Evolutionary conservation across 768 basidiomycete species (phyloP).

Genomic region (Tulasnella calospora): DNA sequence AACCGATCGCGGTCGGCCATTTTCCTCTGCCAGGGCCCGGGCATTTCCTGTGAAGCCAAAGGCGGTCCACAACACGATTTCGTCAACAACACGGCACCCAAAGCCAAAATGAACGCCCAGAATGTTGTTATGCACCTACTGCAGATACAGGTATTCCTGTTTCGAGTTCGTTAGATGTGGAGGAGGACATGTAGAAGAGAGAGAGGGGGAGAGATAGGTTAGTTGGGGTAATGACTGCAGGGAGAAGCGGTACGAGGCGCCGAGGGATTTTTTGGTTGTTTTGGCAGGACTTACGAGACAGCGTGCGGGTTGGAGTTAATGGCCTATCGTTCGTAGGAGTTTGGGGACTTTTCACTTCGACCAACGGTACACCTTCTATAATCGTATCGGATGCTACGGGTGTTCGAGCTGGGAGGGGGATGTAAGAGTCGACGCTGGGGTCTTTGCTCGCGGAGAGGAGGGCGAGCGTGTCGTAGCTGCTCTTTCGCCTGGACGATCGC

Average conservation of each 20-base stretch:
- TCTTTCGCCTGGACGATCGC: conserved; percentile 11
- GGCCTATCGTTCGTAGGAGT: conserved; percentile 44
- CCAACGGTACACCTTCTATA: conserved; percentile 68
- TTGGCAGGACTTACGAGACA: conserved; percentile 60
- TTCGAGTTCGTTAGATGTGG: neutral
- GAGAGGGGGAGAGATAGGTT: conserved; percentile 14
- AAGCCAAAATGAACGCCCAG: neutral
- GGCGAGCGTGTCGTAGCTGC: conserved; percentile 18
- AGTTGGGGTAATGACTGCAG: neutral
- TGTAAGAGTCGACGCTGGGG: conserved; percentile 1
- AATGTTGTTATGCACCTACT: conserved; percentile 56
- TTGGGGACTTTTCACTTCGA: conserved; percentile 37
- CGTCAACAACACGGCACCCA: conserved; percentile 19
- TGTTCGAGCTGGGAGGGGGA: conserved; percentile 16
- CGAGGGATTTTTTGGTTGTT: neutral
- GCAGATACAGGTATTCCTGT: conserved; percentile 71
- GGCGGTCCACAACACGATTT: neutral
- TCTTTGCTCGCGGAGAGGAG: conserved; percentile 17
- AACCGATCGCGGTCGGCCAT: conserved; percentile 30
- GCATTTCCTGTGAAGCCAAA: conserved; percentile 63
- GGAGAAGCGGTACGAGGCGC: conserved; percentile 22
- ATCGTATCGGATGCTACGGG: conserved; percentile 38
- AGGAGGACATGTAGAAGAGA: neutral
- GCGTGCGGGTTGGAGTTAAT: conserved; percentile 68
- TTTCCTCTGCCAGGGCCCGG: conserved; percentile 74